These are phyloP conservation scores for Lasiosphaeriaceae sp. DNA, from an alignment of 495 filamentous ascomycete species.

Conservation along the genomic window DNA sequence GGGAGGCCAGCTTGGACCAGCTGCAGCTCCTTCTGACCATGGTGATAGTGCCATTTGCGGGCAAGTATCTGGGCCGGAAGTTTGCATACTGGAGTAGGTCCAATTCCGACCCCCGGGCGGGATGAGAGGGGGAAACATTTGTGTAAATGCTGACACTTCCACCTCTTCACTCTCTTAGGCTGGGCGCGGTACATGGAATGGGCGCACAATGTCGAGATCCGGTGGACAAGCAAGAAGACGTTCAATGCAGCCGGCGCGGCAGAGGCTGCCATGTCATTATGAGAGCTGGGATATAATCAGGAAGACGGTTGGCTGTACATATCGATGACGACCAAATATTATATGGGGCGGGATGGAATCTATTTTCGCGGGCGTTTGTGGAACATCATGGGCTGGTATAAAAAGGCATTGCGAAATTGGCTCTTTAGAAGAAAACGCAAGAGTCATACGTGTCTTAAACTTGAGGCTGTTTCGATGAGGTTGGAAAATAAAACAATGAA, in stretches of 20 bases:
- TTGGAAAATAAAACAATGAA: too few relatives aligned
- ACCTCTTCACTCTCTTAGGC: conserved; percentile 32
- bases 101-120: too few relatives aligned
- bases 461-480: too few relatives aligned
- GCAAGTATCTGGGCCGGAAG: conserved; percentile 88
- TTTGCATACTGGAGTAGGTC: conserved; percentile 93
- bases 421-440: too few relatives aligned
- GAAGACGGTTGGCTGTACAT: too few relatives aligned
- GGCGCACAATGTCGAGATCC: conserved; percentile 51
- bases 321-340: too few relatives aligned
- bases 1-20: conserved; percentile 90
- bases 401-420: too few relatives aligned
- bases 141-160: background rate
- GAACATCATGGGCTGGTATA: too few relatives aligned
- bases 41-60: conserved; percentile 87
- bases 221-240: conserved; percentile 44
- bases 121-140: too few relatives aligned
- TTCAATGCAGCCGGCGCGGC: conserved; percentile 68
- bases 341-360: too few relatives aligned
- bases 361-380: too few relatives aligned
- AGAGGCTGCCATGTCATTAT: conserved; percentile 68
- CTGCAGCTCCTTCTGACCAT: conserved; percentile 87
- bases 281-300: conserved; percentile 29
- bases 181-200: conserved; percentile 59
- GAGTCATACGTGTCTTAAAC: too few relatives aligned